Evolutionary conservation across 2,329 filamentous ascomycete species (phyloP).

Genomic region (Fusarium caatingaense): DNA sequence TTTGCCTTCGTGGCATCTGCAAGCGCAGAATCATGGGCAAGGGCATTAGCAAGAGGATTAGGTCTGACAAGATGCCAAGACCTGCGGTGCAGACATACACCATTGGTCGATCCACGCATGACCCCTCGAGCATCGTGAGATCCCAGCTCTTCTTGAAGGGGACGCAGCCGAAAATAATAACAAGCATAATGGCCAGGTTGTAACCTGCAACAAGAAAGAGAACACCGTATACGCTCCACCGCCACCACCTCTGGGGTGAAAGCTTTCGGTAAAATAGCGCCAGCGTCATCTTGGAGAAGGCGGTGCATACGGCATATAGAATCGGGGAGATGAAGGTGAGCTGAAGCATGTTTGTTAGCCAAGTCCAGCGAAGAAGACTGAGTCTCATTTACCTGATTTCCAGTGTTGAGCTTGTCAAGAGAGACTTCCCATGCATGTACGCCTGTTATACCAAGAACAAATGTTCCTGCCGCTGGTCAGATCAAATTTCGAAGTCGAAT

Average conservation of each 20-base stretch:
- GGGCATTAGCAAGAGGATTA: slow-evolving; percentile 59
- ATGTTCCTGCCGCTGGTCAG: slow-evolving; percentile 16
- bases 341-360: slow-evolving; percentile 22
- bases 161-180: slow-evolving; percentile 53
- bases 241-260: slow-evolving; percentile 52
- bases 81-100: slow-evolving; percentile 51
- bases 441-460: slow-evolving; percentile 36
- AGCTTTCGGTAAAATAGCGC: slow-evolving; percentile 54
- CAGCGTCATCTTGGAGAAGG: slow-evolving; percentile 53
- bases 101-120: slow-evolving; percentile 54
- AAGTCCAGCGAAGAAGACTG: no score
- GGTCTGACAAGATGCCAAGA: slow-evolving; percentile 61
- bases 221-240: slow-evolving; percentile 45
- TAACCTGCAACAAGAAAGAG: slow-evolving; percentile 50
- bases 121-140: slow-evolving; percentile 44
- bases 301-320: slow-evolving; percentile 44
- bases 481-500: neutral
- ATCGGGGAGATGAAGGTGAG: slow-evolving; percentile 39
- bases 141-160: slow-evolving; percentile 51
- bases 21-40: slow-evolving; percentile 58
- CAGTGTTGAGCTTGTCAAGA: slow-evolving; percentile 28
- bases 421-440: slow-evolving; percentile 50
- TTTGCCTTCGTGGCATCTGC: slow-evolving; percentile 59
- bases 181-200: slow-evolving; percentile 50
- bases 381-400: slow-evolving; percentile 10